Evolutionary conservation across 352 stramenopile species (phyloP), one percentile per base, ranked within the genome.

Genomic region (Phytophthora multivora): DNA sequence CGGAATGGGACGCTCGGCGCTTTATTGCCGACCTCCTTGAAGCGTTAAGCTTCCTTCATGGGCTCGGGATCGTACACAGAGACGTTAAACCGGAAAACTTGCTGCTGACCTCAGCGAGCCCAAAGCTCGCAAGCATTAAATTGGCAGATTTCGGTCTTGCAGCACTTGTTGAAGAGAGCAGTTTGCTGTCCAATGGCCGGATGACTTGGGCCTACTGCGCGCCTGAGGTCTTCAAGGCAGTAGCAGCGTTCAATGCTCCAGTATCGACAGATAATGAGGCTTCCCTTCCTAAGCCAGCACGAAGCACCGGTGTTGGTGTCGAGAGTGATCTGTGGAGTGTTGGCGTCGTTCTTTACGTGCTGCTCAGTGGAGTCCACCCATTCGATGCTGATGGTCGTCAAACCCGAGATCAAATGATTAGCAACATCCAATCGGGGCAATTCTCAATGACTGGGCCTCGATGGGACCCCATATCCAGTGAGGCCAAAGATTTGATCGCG

Each of bases 51-150:
- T 82, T 82, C 12, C 72, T 96, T 11, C 90, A 95, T 39, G 79
- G 79, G 18, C 78, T 78, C 12, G 80, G 75, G 12, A 81, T 96
- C 30, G 79, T 91, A 2, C 79, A 96, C 47, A 66, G 71, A 59
- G 87, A 79, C 46, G 77, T 96, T 39, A 96, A 94, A 54, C 88
- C 88, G 1, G 88, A 96, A 56, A 96, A 97, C 47, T 69, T 97
- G 35, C 59, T 97, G 35, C 69, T 96, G 19, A 91, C 89, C 5
- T 84, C 83, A 7, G 67, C 68, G 5, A 84, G 95, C 40, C 66
- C 83, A 15, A 89, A 87, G 28, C 63, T 59, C 12, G 88, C 80
- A 25, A 76, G 65, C 19, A 88, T 96, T 38, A 95, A 96, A 66
- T 55, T 97, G 11, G 85, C 80, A 2, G 88, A 97, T 67, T 97